Conservation (phyloP, 352 stramenopile species). For the Thraustotheca clavata region DNA sequence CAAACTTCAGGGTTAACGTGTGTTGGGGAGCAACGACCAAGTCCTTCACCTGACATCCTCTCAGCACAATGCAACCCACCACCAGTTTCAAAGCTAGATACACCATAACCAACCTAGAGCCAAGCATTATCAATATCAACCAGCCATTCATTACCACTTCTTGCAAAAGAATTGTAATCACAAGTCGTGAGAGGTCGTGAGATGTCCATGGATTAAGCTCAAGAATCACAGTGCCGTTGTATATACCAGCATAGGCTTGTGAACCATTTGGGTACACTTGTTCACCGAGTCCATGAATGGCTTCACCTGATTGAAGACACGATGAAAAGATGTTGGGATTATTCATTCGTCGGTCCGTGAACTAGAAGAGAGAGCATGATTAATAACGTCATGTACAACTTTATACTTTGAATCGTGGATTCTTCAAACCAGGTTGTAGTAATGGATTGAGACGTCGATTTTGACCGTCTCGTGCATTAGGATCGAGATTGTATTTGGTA, state of each 20-base stretch:
- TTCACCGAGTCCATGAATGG: slow-evolving; percentile 7
- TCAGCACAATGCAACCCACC: neutral
- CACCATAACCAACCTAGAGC: slow-evolving; percentile 12
- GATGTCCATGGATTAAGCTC: neutral
- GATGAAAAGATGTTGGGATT: neutral
- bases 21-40: slow-evolving; percentile 35
- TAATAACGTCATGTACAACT: neutral
- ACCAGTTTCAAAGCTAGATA: neutral
- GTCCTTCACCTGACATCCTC: slow-evolving; percentile 5
- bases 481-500: neutral
- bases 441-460: neutral
- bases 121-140: too few species aligned
- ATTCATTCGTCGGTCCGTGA: neutral
- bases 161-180: neutral
- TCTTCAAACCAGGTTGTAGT: slow-evolving; percentile 1
- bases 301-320: neutral
- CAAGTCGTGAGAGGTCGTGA: neutral
- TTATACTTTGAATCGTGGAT: neutral
- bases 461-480: neutral
- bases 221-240: neutral
- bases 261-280: neutral
- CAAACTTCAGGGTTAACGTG: slow-evolving; percentile 56
- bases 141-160: slow-evolving; percentile 19
- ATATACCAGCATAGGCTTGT: neutral
- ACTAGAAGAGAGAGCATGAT: neutral